Conservation (phyloP, 768 basidiomycete species). For the Termitomyces sp. region DNA sequence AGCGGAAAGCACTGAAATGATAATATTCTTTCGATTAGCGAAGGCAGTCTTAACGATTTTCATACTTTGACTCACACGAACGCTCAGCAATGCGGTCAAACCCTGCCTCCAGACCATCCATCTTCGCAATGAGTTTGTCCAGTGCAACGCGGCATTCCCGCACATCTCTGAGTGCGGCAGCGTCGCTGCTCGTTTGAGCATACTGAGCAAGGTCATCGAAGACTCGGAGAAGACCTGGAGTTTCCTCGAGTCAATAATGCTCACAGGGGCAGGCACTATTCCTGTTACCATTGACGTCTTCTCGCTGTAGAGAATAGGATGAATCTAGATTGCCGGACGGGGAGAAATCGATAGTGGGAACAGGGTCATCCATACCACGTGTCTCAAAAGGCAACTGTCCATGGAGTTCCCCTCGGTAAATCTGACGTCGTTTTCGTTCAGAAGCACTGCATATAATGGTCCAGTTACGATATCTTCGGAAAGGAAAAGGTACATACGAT, state of each 20-base stretch:
- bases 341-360: constrained; percentile 78
- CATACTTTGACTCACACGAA: constrained; percentile 55
- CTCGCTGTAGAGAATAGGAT: constrained; percentile 64
- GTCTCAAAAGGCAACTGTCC: constrained; percentile 88
- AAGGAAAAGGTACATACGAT: constrained; percentile 52
- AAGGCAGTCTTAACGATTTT: neutral
- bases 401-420: constrained; percentile 82
- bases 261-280: constrained; percentile 18
- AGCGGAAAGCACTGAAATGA: constrained; percentile 63
- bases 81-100: constrained; percentile 88
- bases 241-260: constrained; percentile 15
- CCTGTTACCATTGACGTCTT: constrained; percentile 68
- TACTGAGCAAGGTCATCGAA: constrained; percentile 67
- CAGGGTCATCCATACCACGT: constrained; percentile 76
- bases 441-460: constrained; percentile 49
- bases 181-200: constrained; percentile 44
- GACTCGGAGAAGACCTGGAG: constrained; percentile 55
- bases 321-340: constrained; percentile 63
- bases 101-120: constrained; percentile 76
- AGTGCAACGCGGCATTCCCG: constrained; percentile 59
- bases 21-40: constrained; percentile 4
- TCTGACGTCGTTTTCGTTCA: constrained; percentile 80
- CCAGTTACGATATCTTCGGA: constrained; percentile 4
- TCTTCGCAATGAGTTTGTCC: constrained; percentile 68
- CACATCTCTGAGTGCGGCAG: constrained; percentile 52